Base-by-base conservation (phyloP, 177 flowering plant species). In the Telopea speciosissima region DNA sequence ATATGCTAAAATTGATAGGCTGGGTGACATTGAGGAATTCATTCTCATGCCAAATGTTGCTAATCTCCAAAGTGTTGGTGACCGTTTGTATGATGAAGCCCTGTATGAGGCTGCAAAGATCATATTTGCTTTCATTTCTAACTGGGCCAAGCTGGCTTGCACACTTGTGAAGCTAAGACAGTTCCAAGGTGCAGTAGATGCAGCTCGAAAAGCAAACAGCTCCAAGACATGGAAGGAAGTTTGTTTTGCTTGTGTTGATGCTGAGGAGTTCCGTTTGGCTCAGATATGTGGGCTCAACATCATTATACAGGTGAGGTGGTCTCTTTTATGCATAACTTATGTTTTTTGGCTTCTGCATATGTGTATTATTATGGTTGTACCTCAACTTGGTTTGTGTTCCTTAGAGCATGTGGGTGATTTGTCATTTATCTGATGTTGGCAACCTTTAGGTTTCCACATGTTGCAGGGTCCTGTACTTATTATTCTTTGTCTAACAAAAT, bases 221-320 rank as follows among this genome's bases (percentile, higher is more conserved):
- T 81, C 99, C 36, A 96, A 93, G 83, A 96, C 99, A 70, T 93
- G 98, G 99, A 96, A 96, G 77, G 97, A 89, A 79, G 97, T 96
- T 66, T 96, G 99, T 81, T 96, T 96, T 89, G 98, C 99, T 67
- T 96, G 99, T 85, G 98, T 96, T 75, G 97, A 93, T 85, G 98
- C 97, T 13, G 99, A 96, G 81, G 99, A 96, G 80, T 96, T 96
- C 88, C 92, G 98, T n/a, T 79, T 96, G 80, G 98, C 99, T 66
- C 99, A 96, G 79, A 96, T 96, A 21, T 96, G 98, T 87, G 99
- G 99, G 31, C 93, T 96, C 36, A 96, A 96, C 78, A 89, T 96
- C 56, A 96, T 96, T 77, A 79, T 96, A 49, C 99, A 96, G 99
- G 99, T 95, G 56, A 96, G 99, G 99, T 95, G 56, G 75, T 6